phyloP scores from a whole-genome alignment of 1,139 yeast species.

The Magnusiomyces suaveolens region DNA sequence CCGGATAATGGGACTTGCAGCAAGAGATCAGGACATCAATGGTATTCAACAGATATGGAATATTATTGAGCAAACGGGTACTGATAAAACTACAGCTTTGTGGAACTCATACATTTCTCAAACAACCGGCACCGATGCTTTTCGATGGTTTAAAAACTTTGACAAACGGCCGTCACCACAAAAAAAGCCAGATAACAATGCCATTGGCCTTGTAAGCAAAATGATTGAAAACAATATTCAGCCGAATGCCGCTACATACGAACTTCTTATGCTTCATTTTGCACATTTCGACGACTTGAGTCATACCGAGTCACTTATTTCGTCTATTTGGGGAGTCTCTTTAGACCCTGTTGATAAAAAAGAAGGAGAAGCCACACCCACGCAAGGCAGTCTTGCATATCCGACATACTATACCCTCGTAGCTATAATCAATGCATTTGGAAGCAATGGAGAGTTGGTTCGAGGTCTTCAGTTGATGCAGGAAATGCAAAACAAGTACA shows the following conservation, averaged over 20 bases:
- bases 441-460: conserved; percentile 21
- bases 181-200: conserved; percentile 17
- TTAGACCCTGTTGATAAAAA: conserved; percentile 10
- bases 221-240: conserved; percentile 25
- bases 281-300: conserved; percentile 25
- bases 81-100: conserved; percentile 21
- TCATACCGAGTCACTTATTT: conserved; percentile 19
- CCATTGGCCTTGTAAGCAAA: conserved; percentile 23
- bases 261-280: conserved; percentile 25
- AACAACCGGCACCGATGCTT: conserved; percentile 28
- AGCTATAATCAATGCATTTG: conserved; percentile 28
- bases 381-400: conserved; percentile 17
- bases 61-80: conserved; percentile 11
- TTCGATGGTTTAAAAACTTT: conserved; percentile 22
- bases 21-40: conserved; percentile 19
- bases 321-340: conserved; percentile 27
- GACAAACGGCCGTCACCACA: conserved; percentile 16
- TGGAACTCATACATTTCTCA: conserved; percentile 33
- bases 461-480: conserved; percentile 25
- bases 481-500: conserved; percentile 20
- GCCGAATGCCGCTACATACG: conserved; percentile 28
- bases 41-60: conserved; percentile 26
- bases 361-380: conserved; percentile 1
- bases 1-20: conserved; percentile 24
- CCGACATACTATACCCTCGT: conserved; percentile 26